Conservation (phyloP, 208 protist species). For the Acanthamoeba healyi region DNA sequence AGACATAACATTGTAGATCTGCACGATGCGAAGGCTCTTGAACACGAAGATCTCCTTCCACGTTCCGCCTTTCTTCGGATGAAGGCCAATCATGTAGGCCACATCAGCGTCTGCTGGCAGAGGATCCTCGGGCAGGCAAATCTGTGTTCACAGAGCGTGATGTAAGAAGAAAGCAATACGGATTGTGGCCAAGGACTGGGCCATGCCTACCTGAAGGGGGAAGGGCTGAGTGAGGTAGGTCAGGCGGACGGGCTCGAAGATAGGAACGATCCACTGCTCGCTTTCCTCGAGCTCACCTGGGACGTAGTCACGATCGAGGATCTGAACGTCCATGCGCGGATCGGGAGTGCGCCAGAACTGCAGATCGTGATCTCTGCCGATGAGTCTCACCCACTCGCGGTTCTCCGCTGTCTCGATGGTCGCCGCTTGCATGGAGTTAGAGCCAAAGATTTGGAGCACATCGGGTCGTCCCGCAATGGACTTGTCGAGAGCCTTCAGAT, state of each 20-base stretch:
- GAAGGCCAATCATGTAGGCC: constrained; percentile 75
- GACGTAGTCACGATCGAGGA: constrained; percentile 81
- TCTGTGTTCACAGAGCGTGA: no score
- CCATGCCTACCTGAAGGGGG: constrained; percentile 43
- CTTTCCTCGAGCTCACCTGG: constrained; percentile 82
- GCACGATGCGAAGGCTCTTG: constrained; percentile 63
- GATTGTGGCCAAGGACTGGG: no score
- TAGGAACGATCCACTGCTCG: constrained; percentile 83
- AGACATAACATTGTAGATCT: constrained; percentile 85
- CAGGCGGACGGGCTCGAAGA: constrained; percentile 85
- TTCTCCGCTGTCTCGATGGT: constrained; percentile 81
- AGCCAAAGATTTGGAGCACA: constrained; percentile 76
- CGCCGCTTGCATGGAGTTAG: constrained; percentile 85
- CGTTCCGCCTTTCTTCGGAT: constrained; percentile 77
- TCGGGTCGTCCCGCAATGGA: constrained; percentile 20
- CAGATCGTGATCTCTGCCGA: constrained; percentile 86
- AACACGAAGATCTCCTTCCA: constrained; percentile 84
- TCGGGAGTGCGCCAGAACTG: constrained; percentile 84
- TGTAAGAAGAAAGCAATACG: no score
- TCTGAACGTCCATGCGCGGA: constrained; percentile 69
- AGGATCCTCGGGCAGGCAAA: constrained; percentile 81
- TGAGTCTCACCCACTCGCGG: constrained; percentile 84
- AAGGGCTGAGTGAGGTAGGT: constrained; percentile 78
- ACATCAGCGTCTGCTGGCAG: constrained; percentile 74
- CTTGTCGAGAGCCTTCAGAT: constrained; percentile 83